Evolutionary conservation across 1,284 basidiomycete genomes (phyloP).

Genomic region (Trichosporon inkin): DNA sequence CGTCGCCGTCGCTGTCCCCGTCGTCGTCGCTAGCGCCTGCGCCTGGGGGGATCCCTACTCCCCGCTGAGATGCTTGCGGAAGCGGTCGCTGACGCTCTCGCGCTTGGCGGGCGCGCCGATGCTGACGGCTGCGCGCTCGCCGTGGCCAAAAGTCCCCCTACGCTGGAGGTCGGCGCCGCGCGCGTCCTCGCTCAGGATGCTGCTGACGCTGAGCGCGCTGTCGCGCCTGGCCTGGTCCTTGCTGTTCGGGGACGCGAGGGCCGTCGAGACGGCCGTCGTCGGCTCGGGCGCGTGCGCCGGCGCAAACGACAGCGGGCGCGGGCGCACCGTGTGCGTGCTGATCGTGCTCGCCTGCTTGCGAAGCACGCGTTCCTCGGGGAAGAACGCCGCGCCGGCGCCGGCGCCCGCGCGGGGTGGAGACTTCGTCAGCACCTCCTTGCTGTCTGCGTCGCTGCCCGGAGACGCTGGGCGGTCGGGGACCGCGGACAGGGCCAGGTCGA

Average conservation of each 20-base stretch:
- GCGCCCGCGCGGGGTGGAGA: neutral
- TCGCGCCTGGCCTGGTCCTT: constrained; percentile 6
- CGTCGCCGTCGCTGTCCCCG: neutral
- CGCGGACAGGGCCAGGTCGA: neutral
- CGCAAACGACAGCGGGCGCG: constrained; percentile 11
- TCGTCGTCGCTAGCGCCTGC: neutral
- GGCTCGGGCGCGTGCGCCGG: constrained; percentile 18
- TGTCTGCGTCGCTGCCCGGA: neutral
- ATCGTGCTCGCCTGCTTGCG: constrained; percentile 15
- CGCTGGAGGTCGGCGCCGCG: constrained; percentile 17
- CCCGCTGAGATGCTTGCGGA: constrained; percentile 22
- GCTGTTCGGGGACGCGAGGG: neutral
- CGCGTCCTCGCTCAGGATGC: neutral
- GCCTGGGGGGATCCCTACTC: neutral
- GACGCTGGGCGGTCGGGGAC: neutral
- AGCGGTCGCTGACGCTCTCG: constrained; percentile 24
- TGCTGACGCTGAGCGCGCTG: constrained; percentile 4
- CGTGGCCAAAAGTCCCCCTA: constrained; percentile 21
- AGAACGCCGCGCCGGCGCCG: neutral
- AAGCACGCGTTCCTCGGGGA: constrained; percentile 6
- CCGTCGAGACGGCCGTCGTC: constrained; percentile 16
- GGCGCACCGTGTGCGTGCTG: constrained; percentile 16
- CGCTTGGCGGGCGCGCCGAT: neutral
- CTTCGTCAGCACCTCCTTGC: neutral
- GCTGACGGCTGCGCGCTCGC: constrained; percentile 9